Percentiles rank a stretch among this genome's conserved stretches.
These are phyloP conservation scores for Populus ilicifolia DNA, from an alignment of 345 rosid species.

Conservation along the genomic window DNA sequence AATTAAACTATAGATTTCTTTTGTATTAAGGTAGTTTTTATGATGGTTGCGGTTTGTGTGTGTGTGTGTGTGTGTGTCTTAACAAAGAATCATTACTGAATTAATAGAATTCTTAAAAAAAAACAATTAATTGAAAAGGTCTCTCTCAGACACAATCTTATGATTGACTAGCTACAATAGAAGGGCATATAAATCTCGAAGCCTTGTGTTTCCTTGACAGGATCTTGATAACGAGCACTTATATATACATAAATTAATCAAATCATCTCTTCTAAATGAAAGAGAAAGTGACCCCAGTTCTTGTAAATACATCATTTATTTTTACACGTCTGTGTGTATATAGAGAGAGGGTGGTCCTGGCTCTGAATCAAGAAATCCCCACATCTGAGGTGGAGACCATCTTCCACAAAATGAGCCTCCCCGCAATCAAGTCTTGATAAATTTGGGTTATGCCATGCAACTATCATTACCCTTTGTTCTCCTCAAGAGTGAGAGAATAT, in stretches of 20 bases:
- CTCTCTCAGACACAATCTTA: background rate
- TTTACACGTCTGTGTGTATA: too few species aligned
- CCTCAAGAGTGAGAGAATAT: too few species aligned
- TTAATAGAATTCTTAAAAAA: background rate
- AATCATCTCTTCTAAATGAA: background rate
- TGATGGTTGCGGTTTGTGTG: too few species aligned
- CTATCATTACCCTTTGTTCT: background rate
- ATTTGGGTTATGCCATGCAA: background rate
- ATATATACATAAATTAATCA: too few species aligned
- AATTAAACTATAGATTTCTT: too few species aligned
- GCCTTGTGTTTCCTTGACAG: background rate
- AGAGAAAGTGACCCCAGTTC: background rate
- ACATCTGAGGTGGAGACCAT: too few species aligned
- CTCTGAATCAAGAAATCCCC: too few species aligned
- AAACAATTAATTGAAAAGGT: background rate
- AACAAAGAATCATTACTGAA: background rate
- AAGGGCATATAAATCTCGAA: background rate
- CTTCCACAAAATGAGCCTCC: background rate
- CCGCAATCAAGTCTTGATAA: background rate
- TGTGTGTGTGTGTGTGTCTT: too few species aligned
- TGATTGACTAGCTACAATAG: too few species aligned
- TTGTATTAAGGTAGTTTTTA: too few species aligned
- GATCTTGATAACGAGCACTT: background rate
- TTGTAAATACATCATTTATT: background rate
- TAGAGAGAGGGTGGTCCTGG: too few species aligned